Base-by-base conservation (phyloP, 192 early-diverging fungal species). In the Powellomyces hirtus region DNA sequence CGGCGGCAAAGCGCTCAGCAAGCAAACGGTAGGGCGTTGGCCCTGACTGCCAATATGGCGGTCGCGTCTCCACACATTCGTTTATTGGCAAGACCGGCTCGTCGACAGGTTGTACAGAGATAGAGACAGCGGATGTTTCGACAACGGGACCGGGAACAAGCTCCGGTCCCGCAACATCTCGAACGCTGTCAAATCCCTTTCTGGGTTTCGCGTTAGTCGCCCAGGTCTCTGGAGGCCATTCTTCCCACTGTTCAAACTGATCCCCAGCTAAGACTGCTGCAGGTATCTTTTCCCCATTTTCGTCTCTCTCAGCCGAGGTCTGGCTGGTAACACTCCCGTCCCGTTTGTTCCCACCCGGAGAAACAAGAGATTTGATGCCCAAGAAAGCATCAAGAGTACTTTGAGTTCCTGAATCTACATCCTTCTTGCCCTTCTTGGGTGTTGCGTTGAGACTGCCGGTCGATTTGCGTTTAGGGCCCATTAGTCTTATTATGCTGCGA, bases 1-100 rank as follows among this genome's bases (percentile, higher is more conserved):
- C 50, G 7, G 35, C 24, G 22, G 27, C 59, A 52, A 70, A 70
- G 11, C 49, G 59, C 16, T 70, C 68, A n/a, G 50, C 33, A 10
- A 70, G 68, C 59, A 37, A 70, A 10, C 36, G 38, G 31, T 70
- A 70, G 4, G 68, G 70, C 14, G 50, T 57, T 30, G 49, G 62
- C 29, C 53, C 62, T 8, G 30, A 7, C 44, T 1, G 0, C 60
- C 61, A 71, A 42, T 70, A 70, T 24, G 61, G 7, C 4, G 70
- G 70, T 14, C 26, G 45, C 22, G 20, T 44, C 11, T 6, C 5
- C 24, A 11, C 27, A 24, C 8, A 24, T 6, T 6, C 24, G 31
- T 35, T 24, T 24, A 14, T 8, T 30, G 6, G 31, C 8, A 14
- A 18, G 8, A 8, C 26, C 60, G 10, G n/a, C 10, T 36, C 22